Percentiles rank a stretch among this genome's conserved stretches.
Evolutionary conservation across 169 alveolate genomes (phyloP).

Genomic region (Babesia microti): DNA sequence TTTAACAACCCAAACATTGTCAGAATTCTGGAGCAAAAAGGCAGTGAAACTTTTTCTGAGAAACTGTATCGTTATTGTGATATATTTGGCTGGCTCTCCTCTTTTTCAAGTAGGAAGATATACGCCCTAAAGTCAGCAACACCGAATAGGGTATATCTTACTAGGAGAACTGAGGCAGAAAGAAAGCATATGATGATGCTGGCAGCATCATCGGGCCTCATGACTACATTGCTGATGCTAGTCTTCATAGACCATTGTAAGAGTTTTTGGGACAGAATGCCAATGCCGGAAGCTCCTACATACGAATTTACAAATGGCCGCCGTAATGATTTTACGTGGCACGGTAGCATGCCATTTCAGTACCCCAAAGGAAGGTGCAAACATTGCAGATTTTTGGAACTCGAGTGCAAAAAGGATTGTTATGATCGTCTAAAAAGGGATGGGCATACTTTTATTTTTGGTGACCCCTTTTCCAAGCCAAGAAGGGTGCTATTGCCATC

Average conservation of each 20-base stretch:
- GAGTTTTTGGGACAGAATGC: conserved; percentile 26
- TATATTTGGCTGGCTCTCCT: conserved; percentile 28
- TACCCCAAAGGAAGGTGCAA: conserved; percentile 72
- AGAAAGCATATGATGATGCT: conserved; percentile 19
- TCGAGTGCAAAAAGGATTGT: conserved; percentile 68
- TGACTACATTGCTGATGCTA: conserved; percentile 6
- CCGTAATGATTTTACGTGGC: conserved; percentile 71
- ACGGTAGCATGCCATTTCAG: conserved; percentile 56
- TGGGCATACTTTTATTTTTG: conserved; percentile 64
- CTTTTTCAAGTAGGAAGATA: conserved; percentile 35
- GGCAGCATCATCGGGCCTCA: conserved; percentile 6
- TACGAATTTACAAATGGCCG: conserved; percentile 55
- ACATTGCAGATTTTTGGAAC: conserved; percentile 71
- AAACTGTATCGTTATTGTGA: conserved; percentile 29
- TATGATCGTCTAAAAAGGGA: conserved; percentile 59
- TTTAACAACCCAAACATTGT: conserved; percentile 47
- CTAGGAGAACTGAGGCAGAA: conserved; percentile 27
- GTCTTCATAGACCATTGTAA: conserved; percentile 18
- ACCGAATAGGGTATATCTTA: conserved; percentile 18
- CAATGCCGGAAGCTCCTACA: conserved; percentile 35
- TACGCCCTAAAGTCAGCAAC: conserved; percentile 31
- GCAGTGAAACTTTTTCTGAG: conserved; percentile 11
- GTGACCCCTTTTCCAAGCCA: conserved; percentile 67
- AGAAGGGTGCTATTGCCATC: conserved; percentile 59
- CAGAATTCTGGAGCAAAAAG: conserved; percentile 7